Evolutionary conservation across 2,329 filamentous ascomycete genomes (phyloP), one percentile per base, ranked within the genome.

Genomic region (Phyllosticta capitalensis): DNA sequence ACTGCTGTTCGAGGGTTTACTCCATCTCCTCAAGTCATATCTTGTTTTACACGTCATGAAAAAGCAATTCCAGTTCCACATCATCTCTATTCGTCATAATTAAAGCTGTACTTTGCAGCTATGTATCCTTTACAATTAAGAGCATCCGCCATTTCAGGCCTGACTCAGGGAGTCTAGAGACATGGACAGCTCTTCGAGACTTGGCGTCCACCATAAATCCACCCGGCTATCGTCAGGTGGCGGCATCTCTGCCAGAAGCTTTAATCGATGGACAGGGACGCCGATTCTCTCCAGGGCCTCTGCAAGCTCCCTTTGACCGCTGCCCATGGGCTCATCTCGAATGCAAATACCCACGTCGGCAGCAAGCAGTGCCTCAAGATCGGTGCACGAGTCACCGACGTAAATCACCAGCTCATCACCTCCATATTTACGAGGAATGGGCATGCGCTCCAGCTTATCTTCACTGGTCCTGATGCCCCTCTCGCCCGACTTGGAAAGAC

Each of bases 281-380:
- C 64, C 65, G 1, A 75, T 14, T 19, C 72, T 66, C 17, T 67
- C 56, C 17, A 77, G 61, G 1, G 69, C 67, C 5, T 73, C 68
- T 9, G 65, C 65, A 2, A 78, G 63, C 52, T 65, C 64, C 45
- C 65, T 69, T 54, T 68, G 68, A 51, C 73, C 70, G 9, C 67
- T 66, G n/a, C 67, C 68, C 0, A 63, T 65, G 63, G 72, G 67
- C 6, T 73, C 68, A 56, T 77, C 74, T 4, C 72, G 67, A 12
- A 78, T 70, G 64, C 77, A 79, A 3, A 80, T 72, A 1, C 78
- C 78, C 19, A 79, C 54, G 62, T 79, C 75, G 2, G 76, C 76
- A 19, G 67, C 69, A 2, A 76, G 63, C 1, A 80, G 65, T 52
- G 73, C 74, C 52, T 77, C 76, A 20, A 79, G 73, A 61, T 80